Evolutionary conservation across 2,329 filamentous ascomycete species (phyloP).

Genomic region (Aspergillus melleus): DNA sequence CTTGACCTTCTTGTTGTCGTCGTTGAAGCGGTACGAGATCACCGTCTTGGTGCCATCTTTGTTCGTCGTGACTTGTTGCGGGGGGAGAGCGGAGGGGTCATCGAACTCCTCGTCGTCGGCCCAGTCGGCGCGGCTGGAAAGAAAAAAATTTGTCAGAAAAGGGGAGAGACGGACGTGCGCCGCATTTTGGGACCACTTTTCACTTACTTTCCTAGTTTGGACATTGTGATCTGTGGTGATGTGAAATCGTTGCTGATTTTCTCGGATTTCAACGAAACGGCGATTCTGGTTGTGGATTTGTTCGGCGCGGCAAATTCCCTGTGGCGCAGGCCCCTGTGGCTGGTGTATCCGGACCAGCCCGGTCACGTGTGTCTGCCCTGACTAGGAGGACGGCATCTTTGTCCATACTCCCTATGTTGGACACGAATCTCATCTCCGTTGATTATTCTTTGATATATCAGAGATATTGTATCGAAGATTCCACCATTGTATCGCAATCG

Average conservation of each 20-base stretch:
- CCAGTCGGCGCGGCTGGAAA: slow-evolving; percentile 71
- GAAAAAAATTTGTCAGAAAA: slow-evolving; percentile 19
- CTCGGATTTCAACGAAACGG: slow-evolving; percentile 40
- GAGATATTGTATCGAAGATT: too few species aligned
- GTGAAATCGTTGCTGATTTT: slow-evolving; percentile 35
- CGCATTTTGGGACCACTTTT: neutral
- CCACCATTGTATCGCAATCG: too few species aligned
- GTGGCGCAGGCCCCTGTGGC: slow-evolving; percentile 38
- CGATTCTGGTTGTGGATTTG: slow-evolving; percentile 45
- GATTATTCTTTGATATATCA: too few species aligned
- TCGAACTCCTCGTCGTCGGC: slow-evolving; percentile 88
- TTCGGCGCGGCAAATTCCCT: slow-evolving; percentile 30
- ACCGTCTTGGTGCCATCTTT: slow-evolving; percentile 98
- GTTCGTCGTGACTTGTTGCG: slow-evolving; percentile 87
- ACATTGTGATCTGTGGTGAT: slow-evolving; percentile 42
- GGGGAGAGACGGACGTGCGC: neutral
- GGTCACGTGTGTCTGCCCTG: slow-evolving; percentile 14
- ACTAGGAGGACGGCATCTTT: too few species aligned
- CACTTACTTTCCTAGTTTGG: slow-evolving; percentile 49
- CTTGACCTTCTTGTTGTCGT: slow-evolving; percentile 94
- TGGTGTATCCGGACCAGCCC: slow-evolving; percentile 13
- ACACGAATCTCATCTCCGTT: too few species aligned
- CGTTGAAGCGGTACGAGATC: slow-evolving; percentile 85
- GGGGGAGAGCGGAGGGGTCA: slow-evolving; percentile 79
- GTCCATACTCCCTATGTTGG: too few species aligned